These are phyloP conservation scores for Raddia guianensis DNA, from an alignment of 176 grass and related monocot species.

Conservation along the genomic window DNA sequence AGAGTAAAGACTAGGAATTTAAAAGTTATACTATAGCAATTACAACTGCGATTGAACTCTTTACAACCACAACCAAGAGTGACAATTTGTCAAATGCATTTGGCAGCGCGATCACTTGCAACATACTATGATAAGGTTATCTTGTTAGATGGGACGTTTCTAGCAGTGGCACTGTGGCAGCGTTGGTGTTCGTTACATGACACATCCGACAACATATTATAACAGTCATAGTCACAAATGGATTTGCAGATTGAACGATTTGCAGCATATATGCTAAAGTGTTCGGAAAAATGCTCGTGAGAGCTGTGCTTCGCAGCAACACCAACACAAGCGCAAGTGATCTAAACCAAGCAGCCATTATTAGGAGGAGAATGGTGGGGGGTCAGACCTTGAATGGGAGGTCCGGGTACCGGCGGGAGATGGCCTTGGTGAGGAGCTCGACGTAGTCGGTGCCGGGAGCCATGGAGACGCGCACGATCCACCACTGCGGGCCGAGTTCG, in stretches of 20 bases:
- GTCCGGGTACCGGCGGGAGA: conserved; percentile 49
- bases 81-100: not conserved
- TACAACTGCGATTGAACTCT: not conserved
- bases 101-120: not conserved
- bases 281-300: conserved; percentile 1
- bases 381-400: conserved; percentile 67
- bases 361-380: not conserved
- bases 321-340: not conserved
- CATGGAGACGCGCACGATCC: conserved; percentile 78
- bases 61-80: not conserved
- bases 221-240: not conserved
- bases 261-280: not conserved
- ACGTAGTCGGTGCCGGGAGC: conserved; percentile 67
- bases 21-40: not conserved
- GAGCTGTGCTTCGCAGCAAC: not conserved
- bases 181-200: conserved; percentile 18
- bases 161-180: not conserved
- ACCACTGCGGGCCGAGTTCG: conserved; percentile 81
- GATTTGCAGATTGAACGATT: not conserved
- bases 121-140: not conserved
- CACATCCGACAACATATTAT: not conserved
- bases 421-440: conserved; percentile 53
- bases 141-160: not conserved
- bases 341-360: not conserved
- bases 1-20: not conserved